Evolutionary conservation across 2,329 filamentous ascomycete genomes (phyloP).

Genomic region (Cladosporium sp.): DNA sequence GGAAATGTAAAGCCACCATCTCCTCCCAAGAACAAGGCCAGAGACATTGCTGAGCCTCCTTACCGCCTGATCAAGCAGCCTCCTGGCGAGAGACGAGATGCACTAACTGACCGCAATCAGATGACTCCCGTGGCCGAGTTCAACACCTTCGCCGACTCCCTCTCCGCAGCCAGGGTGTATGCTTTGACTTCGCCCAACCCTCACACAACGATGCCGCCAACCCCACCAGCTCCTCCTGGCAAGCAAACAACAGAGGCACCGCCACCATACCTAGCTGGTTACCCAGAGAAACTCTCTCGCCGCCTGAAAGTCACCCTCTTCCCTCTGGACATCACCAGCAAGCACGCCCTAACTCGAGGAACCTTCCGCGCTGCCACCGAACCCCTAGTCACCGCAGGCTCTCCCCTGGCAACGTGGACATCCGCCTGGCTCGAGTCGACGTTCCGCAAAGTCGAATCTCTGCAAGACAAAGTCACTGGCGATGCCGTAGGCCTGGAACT

Average conservation of each 20-base stretch:
- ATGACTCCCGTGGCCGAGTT: slow-evolving; percentile 84
- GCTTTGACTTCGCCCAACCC: slow-evolving; percentile 60
- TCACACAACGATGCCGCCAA: slow-evolving; percentile 74
- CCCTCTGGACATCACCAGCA: slow-evolving; percentile 50
- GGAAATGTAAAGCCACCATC: slow-evolving; percentile 62
- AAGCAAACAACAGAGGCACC: slow-evolving; percentile 30
- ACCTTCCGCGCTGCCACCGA: slow-evolving; percentile 37
- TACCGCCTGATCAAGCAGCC: slow-evolving; percentile 42
- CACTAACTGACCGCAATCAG: slow-evolving; percentile 41
- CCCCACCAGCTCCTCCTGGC: slow-evolving; percentile 46
- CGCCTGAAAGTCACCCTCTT: slow-evolving; percentile 49
- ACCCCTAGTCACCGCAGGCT: slow-evolving; percentile 32
- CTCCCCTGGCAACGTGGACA: slow-evolving; percentile 49
- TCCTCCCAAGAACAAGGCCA: slow-evolving; percentile 20
- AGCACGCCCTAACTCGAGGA: slow-evolving; percentile 44
- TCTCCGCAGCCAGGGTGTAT: slow-evolving; percentile 51
- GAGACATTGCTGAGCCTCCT: slow-evolving; percentile 31
- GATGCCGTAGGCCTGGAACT: slow-evolving; percentile 44
- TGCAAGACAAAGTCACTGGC: slow-evolving; percentile 39
- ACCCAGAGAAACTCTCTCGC: slow-evolving; percentile 44
- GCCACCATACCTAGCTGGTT: slow-evolving; percentile 38
- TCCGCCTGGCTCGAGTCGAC: slow-evolving; percentile 48
- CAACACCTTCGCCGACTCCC: slow-evolving; percentile 83
- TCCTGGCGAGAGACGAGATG: not conserved
- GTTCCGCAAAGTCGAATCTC: slow-evolving; percentile 46